Conservation (phyloP, 768 basidiomycete species). For the Leccinum aurantiacum region DNA sequence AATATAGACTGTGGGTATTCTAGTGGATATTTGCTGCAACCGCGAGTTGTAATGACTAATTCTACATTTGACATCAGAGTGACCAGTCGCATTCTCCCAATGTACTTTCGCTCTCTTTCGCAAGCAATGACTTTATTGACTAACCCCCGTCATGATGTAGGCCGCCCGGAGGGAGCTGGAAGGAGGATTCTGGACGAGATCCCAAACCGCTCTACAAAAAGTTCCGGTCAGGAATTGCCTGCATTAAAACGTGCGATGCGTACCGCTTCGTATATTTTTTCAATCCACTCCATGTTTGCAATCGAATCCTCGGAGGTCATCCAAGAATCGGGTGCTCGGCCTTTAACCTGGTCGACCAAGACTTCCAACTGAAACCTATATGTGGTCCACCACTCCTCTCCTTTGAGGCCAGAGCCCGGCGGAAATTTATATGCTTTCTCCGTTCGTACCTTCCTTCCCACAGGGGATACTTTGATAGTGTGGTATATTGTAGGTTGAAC, state of each 20-base stretch:
- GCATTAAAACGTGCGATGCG: slow-evolving; percentile 11
- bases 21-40: not conserved
- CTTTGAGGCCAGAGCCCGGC: slow-evolving; percentile 34
- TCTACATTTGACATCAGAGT: slow-evolving; percentile 5
- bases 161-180: slow-evolving; percentile 14
- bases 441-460: slow-evolving; percentile 32
- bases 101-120: not conserved
- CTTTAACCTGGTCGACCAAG: slow-evolving; percentile 58
- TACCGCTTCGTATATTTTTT: slow-evolving; percentile 55
- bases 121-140: not conserved
- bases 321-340: slow-evolving; percentile 55
- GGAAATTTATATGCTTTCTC: slow-evolving; percentile 47
- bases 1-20: too few relatives aligned
- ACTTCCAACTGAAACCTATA: slow-evolving; percentile 59
- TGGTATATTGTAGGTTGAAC: slow-evolving; percentile 48
- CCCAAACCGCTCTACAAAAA: slow-evolving; percentile 32
- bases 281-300: slow-evolving; percentile 56
- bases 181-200: slow-evolving; percentile 34
- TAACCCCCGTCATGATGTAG: slow-evolving; percentile 1
- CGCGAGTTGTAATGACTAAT: not conserved
- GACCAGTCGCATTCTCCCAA: not conserved
- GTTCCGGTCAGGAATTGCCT: not conserved
- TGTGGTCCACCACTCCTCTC: slow-evolving; percentile 61
- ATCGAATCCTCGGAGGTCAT: slow-evolving; percentile 52
- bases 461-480: slow-evolving; percentile 43